A percentile compares a stretch with the other conserved stretches of the same genome.
Evolutionary conservation across 352 stramenopile species (phyloP).

Genomic region (Elongisporangium anandrum): DNA sequence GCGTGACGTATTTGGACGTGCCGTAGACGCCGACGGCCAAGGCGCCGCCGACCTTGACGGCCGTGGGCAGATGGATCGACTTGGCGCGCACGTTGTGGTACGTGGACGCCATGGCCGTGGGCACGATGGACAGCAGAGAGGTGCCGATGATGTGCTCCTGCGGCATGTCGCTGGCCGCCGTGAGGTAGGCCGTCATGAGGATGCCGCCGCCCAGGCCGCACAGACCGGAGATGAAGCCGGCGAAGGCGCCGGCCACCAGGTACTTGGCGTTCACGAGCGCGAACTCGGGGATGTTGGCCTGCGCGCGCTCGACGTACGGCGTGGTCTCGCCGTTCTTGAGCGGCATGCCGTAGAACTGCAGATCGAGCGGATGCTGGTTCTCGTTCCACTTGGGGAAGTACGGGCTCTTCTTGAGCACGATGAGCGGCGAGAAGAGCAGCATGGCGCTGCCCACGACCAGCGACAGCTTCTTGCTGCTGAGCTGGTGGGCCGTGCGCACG

Average conservation of each 20-base stretch:
- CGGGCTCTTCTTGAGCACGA: constrained; percentile 77
- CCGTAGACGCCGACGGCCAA: constrained; percentile 60
- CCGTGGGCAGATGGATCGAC: constrained; percentile 74
- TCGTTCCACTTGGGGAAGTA: constrained; percentile 76
- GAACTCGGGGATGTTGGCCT: constrained; percentile 39
- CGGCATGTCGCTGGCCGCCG: constrained; percentile 81
- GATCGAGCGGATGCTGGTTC: constrained; percentile 45
- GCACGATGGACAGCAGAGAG: constrained; percentile 78
- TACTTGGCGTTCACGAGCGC: constrained; percentile 71
- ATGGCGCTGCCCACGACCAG: constrained; percentile 77
- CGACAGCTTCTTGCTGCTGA: constrained; percentile 73
- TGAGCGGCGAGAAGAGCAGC: constrained; percentile 69
- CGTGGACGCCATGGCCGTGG: constrained; percentile 72
- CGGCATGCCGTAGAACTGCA: constrained; percentile 67
- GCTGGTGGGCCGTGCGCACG: constrained; percentile 65
- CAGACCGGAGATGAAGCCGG: constrained; percentile 81
- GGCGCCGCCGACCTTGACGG: constrained; percentile 55
- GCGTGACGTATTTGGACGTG: constrained; percentile 83
- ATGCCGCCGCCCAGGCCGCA: constrained; percentile 81
- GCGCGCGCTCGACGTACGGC: constrained; percentile 42
- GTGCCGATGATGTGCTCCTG: constrained; percentile 82
- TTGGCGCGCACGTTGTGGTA: constrained; percentile 78
- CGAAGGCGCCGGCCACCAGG: constrained; percentile 56
- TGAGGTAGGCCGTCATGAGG: constrained; percentile 85
- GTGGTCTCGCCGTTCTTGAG: constrained; percentile 9